phyloP scores from a whole-genome alignment of 768 basidiomycete species.

The Austroboletus eburneus region DNA sequence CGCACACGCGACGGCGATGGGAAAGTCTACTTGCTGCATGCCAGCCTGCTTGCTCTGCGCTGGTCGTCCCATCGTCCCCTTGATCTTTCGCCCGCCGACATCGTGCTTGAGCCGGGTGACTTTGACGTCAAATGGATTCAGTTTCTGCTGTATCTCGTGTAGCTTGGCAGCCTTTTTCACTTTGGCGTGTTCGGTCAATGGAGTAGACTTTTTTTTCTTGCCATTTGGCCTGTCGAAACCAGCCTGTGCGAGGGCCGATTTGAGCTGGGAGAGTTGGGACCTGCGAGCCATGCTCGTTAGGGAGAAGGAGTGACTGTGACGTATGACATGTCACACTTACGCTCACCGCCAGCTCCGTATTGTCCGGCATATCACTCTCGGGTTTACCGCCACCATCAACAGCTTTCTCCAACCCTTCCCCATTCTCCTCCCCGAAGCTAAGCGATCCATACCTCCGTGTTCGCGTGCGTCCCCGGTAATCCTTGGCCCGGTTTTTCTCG shows the following conservation, averaged over 20 bases:
- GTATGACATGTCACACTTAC: too few species aligned
- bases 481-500: not conserved
- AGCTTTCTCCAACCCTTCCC: not conserved
- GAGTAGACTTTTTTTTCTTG: conserved; percentile 64
- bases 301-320: too few species aligned
- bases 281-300: conserved; percentile 51
- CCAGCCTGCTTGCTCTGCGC: conserved; percentile 88
- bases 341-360: not conserved
- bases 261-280: conserved; percentile 90
- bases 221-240: conserved; percentile 64
- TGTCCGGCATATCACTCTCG: not conserved
- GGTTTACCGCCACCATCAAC: not conserved
- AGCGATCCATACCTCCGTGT: not conserved
- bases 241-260: conserved; percentile 73
- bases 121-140: conserved; percentile 94
- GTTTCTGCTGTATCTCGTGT: conserved; percentile 73
- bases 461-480: not conserved
- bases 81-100: conserved; percentile 83
- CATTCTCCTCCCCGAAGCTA: not conserved
- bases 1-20: not conserved
- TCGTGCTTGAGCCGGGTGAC: conserved; percentile 91
- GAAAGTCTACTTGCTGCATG: conserved; percentile 69
- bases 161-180: conserved; percentile 78
- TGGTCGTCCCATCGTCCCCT: conserved; percentile 78
- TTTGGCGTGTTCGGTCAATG: conserved; percentile 68